These are phyloP conservation scores for Tolypocladium guangdongense DNA, from an alignment of 2,329 filamentous ascomycete species.

Conservation along the genomic window DNA sequence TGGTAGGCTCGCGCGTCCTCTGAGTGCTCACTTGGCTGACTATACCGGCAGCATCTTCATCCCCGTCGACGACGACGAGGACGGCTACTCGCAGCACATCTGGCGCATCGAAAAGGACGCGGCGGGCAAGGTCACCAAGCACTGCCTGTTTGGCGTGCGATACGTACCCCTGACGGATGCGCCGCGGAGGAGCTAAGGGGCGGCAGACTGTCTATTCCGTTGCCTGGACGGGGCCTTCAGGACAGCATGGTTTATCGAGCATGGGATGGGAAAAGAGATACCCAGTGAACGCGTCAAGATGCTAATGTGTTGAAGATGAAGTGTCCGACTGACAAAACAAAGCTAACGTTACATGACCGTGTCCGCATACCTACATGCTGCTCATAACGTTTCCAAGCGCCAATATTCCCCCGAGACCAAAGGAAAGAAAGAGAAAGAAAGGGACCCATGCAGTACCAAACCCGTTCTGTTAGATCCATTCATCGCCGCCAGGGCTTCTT, in stretches of 20 bases:
- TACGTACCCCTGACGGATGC: conserved; percentile 72
- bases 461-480: too few species aligned
- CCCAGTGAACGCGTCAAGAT: not conserved
- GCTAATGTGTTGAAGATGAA: not conserved
- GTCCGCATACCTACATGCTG: not conserved
- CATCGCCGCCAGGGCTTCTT: not conserved
- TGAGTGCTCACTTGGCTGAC: conserved; percentile 6
- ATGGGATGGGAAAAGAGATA: not conserved
- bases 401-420: not conserved
- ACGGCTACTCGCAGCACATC: conserved; percentile 47
- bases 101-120: conserved; percentile 65
- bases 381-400: not conserved
- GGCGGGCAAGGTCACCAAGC: conserved; percentile 48
- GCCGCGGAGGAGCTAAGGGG: conserved; percentile 21
- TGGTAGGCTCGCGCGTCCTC: conserved; percentile 29
- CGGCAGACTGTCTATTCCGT: not conserved
- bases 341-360: not conserved
- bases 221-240: not conserved
- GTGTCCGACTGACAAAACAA: not conserved
- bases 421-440: not conserved
- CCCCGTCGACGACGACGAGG: conserved; percentile 50
- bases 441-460: not conserved
- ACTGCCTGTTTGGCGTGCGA: conserved; percentile 57
- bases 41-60: conserved; percentile 53
- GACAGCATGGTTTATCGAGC: not conserved